phyloP scores from a whole-genome alignment of 495 filamentous ascomycete species.

The Penicillium alfredii region DNA sequence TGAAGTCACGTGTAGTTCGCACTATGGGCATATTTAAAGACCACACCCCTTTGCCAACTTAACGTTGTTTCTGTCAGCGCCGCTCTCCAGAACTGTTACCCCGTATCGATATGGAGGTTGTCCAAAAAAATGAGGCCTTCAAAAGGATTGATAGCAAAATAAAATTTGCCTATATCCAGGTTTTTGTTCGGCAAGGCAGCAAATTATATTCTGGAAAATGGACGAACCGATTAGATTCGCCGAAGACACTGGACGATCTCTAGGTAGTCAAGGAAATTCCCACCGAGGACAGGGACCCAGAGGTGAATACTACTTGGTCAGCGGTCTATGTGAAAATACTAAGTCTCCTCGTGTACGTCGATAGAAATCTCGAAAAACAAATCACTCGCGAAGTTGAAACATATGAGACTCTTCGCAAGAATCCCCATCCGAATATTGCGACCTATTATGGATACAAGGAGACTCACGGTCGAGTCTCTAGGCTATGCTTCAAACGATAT shows the following conservation, averaged over 20 bases:
- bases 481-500: constrained; percentile 35
- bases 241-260: constrained; percentile 16
- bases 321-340: constrained; percentile 22
- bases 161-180: constrained; percentile 17
- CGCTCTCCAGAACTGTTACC: no score
- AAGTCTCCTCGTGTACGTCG: constrained; percentile 17
- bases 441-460: constrained; percentile 30
- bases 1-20: no score
- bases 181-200: constrained; percentile 15
- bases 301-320: constrained; percentile 12
- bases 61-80: no score
- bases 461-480: constrained; percentile 28
- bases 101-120: constrained; percentile 16
- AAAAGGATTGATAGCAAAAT: constrained; percentile 15
- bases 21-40: no score
- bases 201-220: constrained; percentile 21
- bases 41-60: no score
- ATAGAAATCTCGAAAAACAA: constrained; percentile 14
- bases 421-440: constrained; percentile 36
- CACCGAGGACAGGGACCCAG: constrained; percentile 16
- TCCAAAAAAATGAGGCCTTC: constrained; percentile 19
- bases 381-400: constrained; percentile 20
- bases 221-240: constrained; percentile 11
- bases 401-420: constrained; percentile 28
- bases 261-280: constrained; percentile 14